These are phyloP conservation scores for Dicorynia guianensis DNA, from an alignment of 306 rosid genomes.

Conservation along the genomic window DNA sequence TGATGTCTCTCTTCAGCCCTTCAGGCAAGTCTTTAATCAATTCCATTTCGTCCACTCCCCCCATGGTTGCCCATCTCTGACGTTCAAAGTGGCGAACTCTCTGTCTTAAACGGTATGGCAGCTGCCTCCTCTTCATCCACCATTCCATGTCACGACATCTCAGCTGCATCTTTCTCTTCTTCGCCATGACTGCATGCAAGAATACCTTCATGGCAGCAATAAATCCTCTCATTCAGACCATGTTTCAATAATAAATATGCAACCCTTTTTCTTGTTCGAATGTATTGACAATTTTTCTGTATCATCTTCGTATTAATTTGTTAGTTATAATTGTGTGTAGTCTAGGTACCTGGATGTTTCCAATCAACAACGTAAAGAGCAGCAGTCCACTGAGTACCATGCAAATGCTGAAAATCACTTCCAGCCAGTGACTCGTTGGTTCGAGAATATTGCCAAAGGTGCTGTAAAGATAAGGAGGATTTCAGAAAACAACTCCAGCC, in stretches of 20 bases:
- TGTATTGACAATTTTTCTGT: background rate
- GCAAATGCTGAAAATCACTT: constrained; percentile 33
- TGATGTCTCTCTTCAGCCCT: constrained; percentile 53
- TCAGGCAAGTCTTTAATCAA: constrained; percentile 47
- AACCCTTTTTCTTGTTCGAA: background rate
- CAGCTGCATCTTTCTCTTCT: constrained; percentile 45
- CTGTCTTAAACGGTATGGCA: constrained; percentile 45
- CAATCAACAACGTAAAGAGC: constrained; percentile 45
- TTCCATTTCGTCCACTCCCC: constrained; percentile 45
- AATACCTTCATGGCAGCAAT: constrained; percentile 31
- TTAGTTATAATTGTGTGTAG: background rate
- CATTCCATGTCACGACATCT: constrained; percentile 46
- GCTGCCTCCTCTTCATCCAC: constrained; percentile 57
- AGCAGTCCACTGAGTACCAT: constrained; percentile 41
- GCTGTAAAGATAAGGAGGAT: constrained; percentile 20
- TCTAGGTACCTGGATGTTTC: constrained; percentile 47
- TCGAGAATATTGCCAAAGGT: constrained; percentile 46
- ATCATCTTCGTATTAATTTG: background rate
- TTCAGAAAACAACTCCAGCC: no score
- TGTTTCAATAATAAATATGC: no score
- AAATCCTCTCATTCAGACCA: background rate
- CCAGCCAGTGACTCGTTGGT: constrained; percentile 45
- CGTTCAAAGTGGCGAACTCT: constrained; percentile 46
- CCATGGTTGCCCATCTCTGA: constrained; percentile 44
- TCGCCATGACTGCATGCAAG: constrained; percentile 42